Evolutionary conservation across 2,329 filamentous ascomycete genomes (phyloP).

Genomic region (Orbilia ellipsospora): DNA sequence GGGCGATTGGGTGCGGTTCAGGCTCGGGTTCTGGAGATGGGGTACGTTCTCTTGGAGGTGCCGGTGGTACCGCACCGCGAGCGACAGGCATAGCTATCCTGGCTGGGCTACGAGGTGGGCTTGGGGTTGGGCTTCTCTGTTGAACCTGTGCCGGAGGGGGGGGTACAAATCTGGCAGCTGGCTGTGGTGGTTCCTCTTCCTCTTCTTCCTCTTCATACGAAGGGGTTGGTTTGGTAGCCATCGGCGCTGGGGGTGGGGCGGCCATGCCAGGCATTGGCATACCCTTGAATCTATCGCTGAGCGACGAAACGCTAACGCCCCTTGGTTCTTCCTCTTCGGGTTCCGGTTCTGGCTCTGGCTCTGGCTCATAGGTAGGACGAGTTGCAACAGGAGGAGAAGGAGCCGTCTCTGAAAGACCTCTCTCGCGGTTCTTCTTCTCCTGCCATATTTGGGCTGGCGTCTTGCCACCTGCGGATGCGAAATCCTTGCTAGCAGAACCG

Average conservation of each 20-base stretch:
- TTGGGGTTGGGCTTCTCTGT: constrained; percentile 65
- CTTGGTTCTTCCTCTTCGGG: constrained; percentile 69
- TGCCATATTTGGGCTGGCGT: constrained; percentile 97
- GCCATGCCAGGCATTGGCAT: constrained; percentile 60
- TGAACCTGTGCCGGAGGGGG: constrained; percentile 60
- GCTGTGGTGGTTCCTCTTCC: constrained; percentile 61
- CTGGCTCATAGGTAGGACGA: constrained; percentile 62
- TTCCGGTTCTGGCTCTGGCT: constrained; percentile 67
- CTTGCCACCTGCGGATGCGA: constrained; percentile 94
- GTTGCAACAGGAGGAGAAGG: constrained; percentile 61
- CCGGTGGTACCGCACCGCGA: constrained; percentile 67
- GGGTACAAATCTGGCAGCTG: constrained; percentile 61
- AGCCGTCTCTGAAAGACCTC: constrained; percentile 68
- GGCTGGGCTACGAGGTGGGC: constrained; percentile 77
- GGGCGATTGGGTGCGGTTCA: constrained; percentile 63
- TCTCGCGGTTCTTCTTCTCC: constrained; percentile 90
- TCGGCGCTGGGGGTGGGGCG: constrained; percentile 63
- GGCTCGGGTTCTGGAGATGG: constrained; percentile 60
- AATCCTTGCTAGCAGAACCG: constrained; percentile 86
- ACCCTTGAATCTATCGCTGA: constrained; percentile 85
- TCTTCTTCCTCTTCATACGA: constrained; percentile 26
- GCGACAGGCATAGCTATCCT: constrained; percentile 86
- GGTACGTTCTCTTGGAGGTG: constrained; percentile 73
- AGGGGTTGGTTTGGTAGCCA: constrained; percentile 60
- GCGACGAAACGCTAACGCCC: constrained; percentile 74